Evolutionary conservation across 305 asterid species (phyloP), one percentile per base, ranked within the genome.

Genomic region (Euphrasia arctica): DNA sequence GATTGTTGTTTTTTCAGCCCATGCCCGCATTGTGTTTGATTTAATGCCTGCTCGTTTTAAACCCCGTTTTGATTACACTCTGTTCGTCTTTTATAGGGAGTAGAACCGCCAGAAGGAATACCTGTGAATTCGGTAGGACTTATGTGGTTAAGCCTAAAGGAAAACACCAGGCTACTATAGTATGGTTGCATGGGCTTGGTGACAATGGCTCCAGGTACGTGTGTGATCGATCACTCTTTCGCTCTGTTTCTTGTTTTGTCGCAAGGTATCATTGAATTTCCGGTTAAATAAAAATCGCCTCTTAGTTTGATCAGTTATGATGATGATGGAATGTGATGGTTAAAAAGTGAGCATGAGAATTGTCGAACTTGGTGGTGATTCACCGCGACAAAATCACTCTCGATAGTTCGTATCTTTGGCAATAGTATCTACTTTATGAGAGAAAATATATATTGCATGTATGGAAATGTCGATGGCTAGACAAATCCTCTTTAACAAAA

Each of bases 181-280:
- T 93, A 77, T 93, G 99, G 99, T 71, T 93, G 87, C 99, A 93
- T 83, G 99, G 97, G 67, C 97, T 93, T 56, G 95, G 96, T 66
- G 99, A 93, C 83, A 90, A 90, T 76, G 99, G 97, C 82, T 90
- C 99, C 59, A 93, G 99, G 99, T 88, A 80, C 5, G 27, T 25
- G 27, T 25, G 27, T 1, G 36, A 32, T 32, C 36, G 36, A 32
- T 32, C 36, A 3, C 7, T 32, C 36, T 32, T 32, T 32, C 36
- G 3, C 36, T 32, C 27, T 32, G 36, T 31, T 31, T 3, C 1
- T 32, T 32, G 36, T 32, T 32, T 32, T 32, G 36, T 32, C 5
- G 54, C 22, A 18, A 18, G 22, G 22, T 18, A 18, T 18, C 22
- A 18, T 27, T n/a, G 14, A 62, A 58, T 5, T 76, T 18, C 31